Evolutionary conservation across 129 eudicot species (phyloP).

Genomic region (Artemisia annua): DNA sequence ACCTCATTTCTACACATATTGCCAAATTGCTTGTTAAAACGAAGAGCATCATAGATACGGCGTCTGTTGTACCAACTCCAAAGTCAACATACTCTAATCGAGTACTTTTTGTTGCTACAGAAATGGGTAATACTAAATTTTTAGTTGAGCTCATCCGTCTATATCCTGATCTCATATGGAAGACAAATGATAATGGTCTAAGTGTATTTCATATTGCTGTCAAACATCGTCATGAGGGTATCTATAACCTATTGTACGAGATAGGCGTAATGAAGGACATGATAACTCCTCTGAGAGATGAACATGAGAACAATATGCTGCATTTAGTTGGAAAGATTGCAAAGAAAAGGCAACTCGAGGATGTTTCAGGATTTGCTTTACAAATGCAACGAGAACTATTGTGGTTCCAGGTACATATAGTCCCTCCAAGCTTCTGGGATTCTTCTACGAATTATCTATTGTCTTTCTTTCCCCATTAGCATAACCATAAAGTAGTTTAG

Average conservation of each 20-base stretch:
- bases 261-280: conserved; percentile 38
- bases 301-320: conserved; percentile 33
- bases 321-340: conserved; percentile 44
- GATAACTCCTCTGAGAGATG: conserved; percentile 31
- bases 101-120: conserved; percentile 41
- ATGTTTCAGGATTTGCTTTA: conserved; percentile 42
- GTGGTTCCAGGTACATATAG: conserved; percentile 43
- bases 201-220: conserved; percentile 47
- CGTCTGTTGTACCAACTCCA: not conserved
- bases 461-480: not conserved
- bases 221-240: conserved; percentile 37
- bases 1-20: conserved; percentile 17
- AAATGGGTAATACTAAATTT: conserved; percentile 35
- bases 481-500: not conserved
- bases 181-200: conserved; percentile 34
- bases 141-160: conserved; percentile 32
- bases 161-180: conserved; percentile 54
- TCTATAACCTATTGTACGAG: conserved; percentile 28
- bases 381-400: conserved; percentile 47
- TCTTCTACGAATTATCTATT: too few relatives aligned
- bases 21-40: not conserved
- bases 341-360: conserved; percentile 28
- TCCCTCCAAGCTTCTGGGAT: not conserved
- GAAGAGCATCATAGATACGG: not conserved
- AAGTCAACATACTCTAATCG: conserved; percentile 21